These are phyloP conservation scores for Fusarium algeriense DNA, from an alignment of 2,329 filamentous ascomycete genomes.

Conservation along the genomic window DNA sequence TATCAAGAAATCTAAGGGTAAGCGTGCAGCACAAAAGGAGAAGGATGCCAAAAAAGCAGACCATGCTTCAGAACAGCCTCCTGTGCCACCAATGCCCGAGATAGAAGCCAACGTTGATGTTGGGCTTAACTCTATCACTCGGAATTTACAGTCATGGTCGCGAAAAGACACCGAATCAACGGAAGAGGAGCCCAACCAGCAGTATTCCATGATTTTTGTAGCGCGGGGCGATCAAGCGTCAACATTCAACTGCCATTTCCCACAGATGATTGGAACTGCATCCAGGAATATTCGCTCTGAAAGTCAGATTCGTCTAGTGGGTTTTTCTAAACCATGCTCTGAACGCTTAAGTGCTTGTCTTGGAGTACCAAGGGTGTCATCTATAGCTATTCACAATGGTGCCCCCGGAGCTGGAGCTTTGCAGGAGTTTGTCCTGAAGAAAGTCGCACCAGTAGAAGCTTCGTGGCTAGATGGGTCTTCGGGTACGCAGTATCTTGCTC, in stretches of 20 bases:
- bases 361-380: conserved; percentile 73
- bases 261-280: conserved; percentile 65
- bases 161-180: background rate
- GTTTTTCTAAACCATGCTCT: conserved; percentile 71
- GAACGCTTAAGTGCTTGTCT: conserved; percentile 68
- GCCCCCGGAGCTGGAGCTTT: conserved; percentile 70
- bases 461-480: conserved; percentile 61
- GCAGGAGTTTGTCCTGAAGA: conserved; percentile 65
- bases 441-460: conserved; percentile 65
- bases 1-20: conserved; percentile 70
- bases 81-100: conserved; percentile 59
- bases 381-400: conserved; percentile 68
- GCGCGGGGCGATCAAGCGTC: conserved; percentile 68
- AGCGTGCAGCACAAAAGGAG: conserved; percentile 65
- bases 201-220: conserved; percentile 69
- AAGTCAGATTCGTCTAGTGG: conserved; percentile 67
- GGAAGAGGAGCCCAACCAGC: conserved; percentile 3
- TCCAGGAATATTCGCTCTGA: conserved; percentile 56
- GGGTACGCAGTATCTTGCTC: conserved; percentile 47
- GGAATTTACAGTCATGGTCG: conserved; percentile 64
- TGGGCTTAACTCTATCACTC: conserved; percentile 73
- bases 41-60: conserved; percentile 51
- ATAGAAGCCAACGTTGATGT: conserved; percentile 70
- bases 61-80: conserved; percentile 41
- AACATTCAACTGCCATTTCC: conserved; percentile 70